Conservation (phyloP, 306 rosid species). For the Lagenaria siceraria region DNA sequence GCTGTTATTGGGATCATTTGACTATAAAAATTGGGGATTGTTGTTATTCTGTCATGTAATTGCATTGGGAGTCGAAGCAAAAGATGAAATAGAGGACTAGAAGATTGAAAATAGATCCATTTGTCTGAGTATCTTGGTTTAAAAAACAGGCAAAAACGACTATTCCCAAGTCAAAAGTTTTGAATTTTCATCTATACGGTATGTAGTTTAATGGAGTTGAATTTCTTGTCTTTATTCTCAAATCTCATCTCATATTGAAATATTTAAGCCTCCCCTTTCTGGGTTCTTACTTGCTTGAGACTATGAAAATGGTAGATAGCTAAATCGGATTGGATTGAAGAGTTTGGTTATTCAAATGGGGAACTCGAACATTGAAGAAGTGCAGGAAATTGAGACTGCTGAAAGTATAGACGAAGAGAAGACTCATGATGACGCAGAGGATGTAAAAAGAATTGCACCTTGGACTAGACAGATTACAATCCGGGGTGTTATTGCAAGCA, state of each 20-base stretch:
- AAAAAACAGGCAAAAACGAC: background rate
- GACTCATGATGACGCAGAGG: conserved; percentile 30
- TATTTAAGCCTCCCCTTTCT: background rate
- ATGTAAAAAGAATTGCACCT: conserved; percentile 38
- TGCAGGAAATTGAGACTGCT: conserved; percentile 33
- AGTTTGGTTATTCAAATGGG: conserved; percentile 26
- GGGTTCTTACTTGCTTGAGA: background rate
- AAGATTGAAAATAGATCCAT: background rate
- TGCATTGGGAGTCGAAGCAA: too few species aligned
- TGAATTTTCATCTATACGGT: background rate
- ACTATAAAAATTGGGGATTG: background rate
- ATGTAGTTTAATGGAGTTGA: background rate
- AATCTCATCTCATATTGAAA: background rate
- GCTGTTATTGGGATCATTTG: background rate
- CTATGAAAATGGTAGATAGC: background rate
- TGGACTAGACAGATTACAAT: conserved; percentile 74
- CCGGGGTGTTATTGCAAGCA: conserved; percentile 64
- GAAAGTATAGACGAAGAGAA: conserved; percentile 25
- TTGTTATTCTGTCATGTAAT: background rate
- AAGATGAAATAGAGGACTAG: background rate
- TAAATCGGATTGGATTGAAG: background rate
- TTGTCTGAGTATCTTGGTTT: background rate
- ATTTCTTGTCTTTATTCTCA: background rate
- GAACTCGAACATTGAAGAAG: conserved; percentile 16
- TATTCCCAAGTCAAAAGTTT: background rate